Base-by-base conservation (phyloP, 2,329 filamentous ascomycete genomes). In the Cercospora canescens region DNA sequence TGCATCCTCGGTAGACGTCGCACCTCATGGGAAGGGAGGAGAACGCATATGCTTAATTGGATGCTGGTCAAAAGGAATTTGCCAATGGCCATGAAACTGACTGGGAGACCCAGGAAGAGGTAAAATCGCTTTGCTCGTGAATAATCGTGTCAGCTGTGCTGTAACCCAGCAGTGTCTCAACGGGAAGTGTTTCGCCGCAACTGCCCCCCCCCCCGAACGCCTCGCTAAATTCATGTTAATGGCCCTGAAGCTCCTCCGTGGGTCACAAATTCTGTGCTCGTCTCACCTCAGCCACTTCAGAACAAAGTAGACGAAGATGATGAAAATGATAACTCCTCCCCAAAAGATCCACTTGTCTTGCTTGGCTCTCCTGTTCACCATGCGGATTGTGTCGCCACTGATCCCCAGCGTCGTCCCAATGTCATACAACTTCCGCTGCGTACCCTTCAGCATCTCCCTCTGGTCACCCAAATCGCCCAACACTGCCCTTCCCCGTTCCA, bases 271-370 rank as follows among this genome's bases (percentile, higher is more conserved):
- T 26, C 18, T 48, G 41, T 18, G 21, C 45, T 24, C 14, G n/a
- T n/a, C 18, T 57, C 24, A 54, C 45, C 30, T 48, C 18, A 99
- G 79, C 77, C 88, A 98, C 80, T 94, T 91, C 76, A 99, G 77
- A 63, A 96, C 93, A 70, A 95, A 81, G 88, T 93, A 98, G 79
- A 94, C 97, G 77, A 99, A 99, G 39, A 87, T 76, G 74, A 98
- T 91, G 79, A 99, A 99, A 37, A 95, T 80, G 5, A 96, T 80
- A 2, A 94, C 93, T 0, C 95, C 93, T 0, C 83, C 91, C 85
- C 91, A 91, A 78, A 99, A 99, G 37, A 99, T 96, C 93, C 94
- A 98, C 81, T 97, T 98, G 78, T 99, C 95, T 82, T 98, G 91
- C 78, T 89, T 91, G 59, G 95, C 93, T 69, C 95, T 85, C 72